Evolutionary conservation across 192 early-diverging fungal species (phyloP), one percentile per base, ranked within the genome.

Genomic region (Coemansia sp.): DNA sequence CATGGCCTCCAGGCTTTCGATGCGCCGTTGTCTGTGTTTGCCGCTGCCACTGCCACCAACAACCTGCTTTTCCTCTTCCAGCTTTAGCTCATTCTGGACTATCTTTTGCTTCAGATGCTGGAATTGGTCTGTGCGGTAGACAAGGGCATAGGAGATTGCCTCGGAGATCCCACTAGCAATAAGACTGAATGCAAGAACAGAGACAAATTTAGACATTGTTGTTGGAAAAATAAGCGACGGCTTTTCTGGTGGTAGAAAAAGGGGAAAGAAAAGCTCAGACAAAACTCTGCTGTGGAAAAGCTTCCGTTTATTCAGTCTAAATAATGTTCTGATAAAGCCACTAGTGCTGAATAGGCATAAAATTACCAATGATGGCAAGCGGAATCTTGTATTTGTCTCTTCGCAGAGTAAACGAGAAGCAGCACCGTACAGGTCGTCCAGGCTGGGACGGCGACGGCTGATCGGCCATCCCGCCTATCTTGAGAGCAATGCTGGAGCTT

Each of bases 331-430:
- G 7, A 45, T 45, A 45, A 8, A 1, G 2, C 20, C n/a, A 8
- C 20, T 53, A 53, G 16, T 53, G 51, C 20, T 71, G 55, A 4
- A 87, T 83, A 9, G 90, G 90, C 64, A 91, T 72, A 76, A 91
- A 91, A 61, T 91, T 90, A 65, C 90, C 90, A 9, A 89, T 85
- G 41, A 91, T 91, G 4, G 83, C 86, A 49, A 92, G 74, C 22
- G 89, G 91, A 65, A 98, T 98, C 72, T 93, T 92, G 79, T 98
- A 96, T 80, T 89, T 90, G 76, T 98, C 96, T 40, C 96, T 84
- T 58, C 96, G 88, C 39, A 98, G 95, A 0, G 96, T 98, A 73
- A 98, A 98, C 32, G 92, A 94, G 68, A 97, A 97, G 73, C 94
- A 96, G 79, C 94, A 98, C 16, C 86, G 87, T 53, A 90, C 86